Base-by-base conservation (phyloP, 768 basidiomycete genomes). In the Termitomyces sp. region DNA sequence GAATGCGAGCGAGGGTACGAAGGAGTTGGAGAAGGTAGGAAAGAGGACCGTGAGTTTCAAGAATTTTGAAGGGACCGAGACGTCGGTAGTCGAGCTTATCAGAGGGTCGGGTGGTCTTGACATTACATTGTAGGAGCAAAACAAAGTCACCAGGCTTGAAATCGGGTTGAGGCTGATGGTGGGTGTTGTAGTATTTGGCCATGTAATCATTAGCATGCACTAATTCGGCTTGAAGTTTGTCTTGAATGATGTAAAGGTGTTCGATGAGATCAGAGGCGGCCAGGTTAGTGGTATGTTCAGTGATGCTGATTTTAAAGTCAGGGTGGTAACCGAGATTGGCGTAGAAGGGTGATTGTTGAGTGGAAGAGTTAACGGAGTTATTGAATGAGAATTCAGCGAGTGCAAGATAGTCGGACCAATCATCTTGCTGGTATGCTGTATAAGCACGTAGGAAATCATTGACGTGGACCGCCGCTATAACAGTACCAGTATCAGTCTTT, bases 271-370 rank as follows among this genome's bases (percentile, higher is more conserved):
- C 59, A 3, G 55, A 50, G 12, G 63, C 50, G 4, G 63, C 42
- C 2, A 55, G 63, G 48, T 60, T 60, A 0, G 63, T 60, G 3
- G 58, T 45, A 7, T 18, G 33, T 0, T 60, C 45, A 1, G 63
- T 60, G 42, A 64, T 18, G 0, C 33, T 22, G 7, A 58, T 33
- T 35, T 64, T 44, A n/a, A 63, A 59, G 33, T 55, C 48, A 8
- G 62, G 54, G 35, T 63, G 53, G 22, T 59, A 63, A 22, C 57
- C 49, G 7, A 58, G 55, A 18, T 76, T 76, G 24, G 76, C 68
- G 33, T 71, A 77, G 68, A 79, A 79, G 1, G 76, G 79, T 15
- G 75, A 69, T 52, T 70, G 64, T 18, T 39, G 52, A 1, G 36
- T 54, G 0, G 78, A 80, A 2, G 69, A 36, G 55, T 75, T 75